Percentiles rank a stretch among this genome's conserved stretches.
phyloP scores from a whole-genome alignment of 192 early-diverging fungal genomes.

The Thoreauomyces humboldtii region DNA sequence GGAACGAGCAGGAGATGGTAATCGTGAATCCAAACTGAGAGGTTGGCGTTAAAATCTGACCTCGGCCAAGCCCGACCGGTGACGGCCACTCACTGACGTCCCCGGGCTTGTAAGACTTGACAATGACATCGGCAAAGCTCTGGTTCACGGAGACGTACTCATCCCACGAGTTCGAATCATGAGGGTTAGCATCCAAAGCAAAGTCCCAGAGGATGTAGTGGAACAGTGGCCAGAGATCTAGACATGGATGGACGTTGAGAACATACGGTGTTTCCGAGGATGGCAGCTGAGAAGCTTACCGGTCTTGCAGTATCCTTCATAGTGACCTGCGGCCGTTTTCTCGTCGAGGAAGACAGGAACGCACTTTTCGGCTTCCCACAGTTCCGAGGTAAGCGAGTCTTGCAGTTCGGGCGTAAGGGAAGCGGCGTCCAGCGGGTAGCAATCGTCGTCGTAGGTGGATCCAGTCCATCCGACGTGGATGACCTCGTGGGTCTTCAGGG shows the following conservation, averaged over 20 bases:
- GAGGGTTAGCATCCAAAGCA: constrained; percentile 57
- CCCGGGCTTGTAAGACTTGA: constrained; percentile 67
- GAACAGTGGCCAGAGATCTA: constrained; percentile 94
- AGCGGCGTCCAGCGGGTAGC: constrained; percentile 54
- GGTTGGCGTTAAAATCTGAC: background rate
- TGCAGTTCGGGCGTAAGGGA: constrained; percentile 50
- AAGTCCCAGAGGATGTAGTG: constrained; percentile 91
- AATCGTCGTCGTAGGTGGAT: constrained; percentile 52
- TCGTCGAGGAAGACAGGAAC: constrained; percentile 81
- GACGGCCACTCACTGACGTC: constrained; percentile 63
- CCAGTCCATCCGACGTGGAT: constrained; percentile 77
- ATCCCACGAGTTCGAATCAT: constrained; percentile 68
- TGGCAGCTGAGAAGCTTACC: constrained; percentile 41
- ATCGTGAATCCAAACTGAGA: constrained; percentile 58
- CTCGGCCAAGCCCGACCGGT: background rate
- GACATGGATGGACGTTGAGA: background rate
- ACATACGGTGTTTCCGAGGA: background rate
- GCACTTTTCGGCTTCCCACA: constrained; percentile 55
- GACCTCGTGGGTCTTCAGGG: constrained; percentile 62
- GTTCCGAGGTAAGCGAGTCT: constrained; percentile 49
- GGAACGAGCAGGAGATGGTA: constrained; percentile 56
- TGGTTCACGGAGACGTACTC: constrained; percentile 82
- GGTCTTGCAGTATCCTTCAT: constrained; percentile 97
- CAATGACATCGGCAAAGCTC: constrained; percentile 71
- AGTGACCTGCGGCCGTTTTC: constrained; percentile 72